Conservation (phyloP, 2,329 filamentous ascomycete genomes). For the Paraconiothyrium sp. region DNA sequence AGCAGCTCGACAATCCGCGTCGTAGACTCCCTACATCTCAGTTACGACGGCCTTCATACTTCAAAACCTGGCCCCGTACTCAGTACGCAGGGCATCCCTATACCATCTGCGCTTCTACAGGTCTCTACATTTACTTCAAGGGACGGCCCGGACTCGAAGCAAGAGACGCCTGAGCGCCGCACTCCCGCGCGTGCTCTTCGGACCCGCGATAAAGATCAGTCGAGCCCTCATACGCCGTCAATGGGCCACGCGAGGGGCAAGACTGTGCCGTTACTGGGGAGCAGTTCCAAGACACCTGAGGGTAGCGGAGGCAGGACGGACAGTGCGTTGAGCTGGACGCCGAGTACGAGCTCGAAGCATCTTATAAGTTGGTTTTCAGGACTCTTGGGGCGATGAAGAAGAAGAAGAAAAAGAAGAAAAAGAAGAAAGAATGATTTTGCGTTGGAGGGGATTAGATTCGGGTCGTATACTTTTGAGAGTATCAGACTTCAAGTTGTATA, state of each 20-base stretch:
- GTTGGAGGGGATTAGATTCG: not conserved
- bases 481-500: too few species aligned
- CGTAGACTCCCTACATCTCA: conserved; percentile 15
- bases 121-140: conserved; percentile 3
- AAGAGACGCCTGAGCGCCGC: conserved; percentile 19
- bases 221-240: conserved; percentile 27
- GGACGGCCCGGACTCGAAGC: conserved; percentile 8
- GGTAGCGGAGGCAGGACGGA: conserved; percentile 21
- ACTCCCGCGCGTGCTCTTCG: conserved; percentile 23
- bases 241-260: conserved; percentile 29
- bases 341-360: conserved; percentile 39
- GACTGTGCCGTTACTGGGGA: conserved; percentile 21
- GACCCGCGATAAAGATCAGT: conserved; percentile 17
- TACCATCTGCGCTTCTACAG: conserved; percentile 5
- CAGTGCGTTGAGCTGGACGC: conserved; percentile 36
- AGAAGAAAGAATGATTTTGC: too few species aligned
- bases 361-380: conserved; percentile 46
- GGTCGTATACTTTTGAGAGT: not conserved
- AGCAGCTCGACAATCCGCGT: conserved; percentile 21
- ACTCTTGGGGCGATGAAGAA: conserved; percentile 35
- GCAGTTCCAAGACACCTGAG: conserved; percentile 20
- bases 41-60: not conserved
- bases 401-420: too few species aligned
- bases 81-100: conserved; percentile 10
- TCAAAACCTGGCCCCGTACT: conserved; percentile 12